Evolutionary conservation across 2,329 filamentous ascomycete genomes (phyloP).

Genomic region (Ophiostoma sp.): DNA sequence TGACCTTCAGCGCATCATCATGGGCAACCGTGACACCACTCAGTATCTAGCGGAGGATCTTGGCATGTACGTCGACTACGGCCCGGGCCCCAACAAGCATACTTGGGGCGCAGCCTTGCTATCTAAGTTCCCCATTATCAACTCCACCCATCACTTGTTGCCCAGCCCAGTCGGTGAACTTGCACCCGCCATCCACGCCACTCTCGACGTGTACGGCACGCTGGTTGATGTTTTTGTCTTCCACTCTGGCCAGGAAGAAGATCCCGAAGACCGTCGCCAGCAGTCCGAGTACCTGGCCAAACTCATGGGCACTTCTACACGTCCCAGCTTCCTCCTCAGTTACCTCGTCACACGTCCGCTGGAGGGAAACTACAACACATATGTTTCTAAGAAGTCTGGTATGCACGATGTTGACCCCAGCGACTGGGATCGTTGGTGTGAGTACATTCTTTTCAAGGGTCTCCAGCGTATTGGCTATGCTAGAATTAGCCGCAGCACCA

Average conservation of each 20-base stretch:
- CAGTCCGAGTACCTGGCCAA: conserved; percentile 82
- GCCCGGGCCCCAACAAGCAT: conserved; percentile 96
- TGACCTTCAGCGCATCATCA: conserved; percentile 95
- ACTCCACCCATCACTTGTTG: conserved; percentile 91
- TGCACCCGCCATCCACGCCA: conserved; percentile 94
- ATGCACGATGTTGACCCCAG: conserved; percentile 92
- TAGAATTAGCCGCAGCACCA: conserved; percentile 78
- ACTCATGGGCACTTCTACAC: conserved; percentile 75
- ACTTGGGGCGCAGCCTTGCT: conserved; percentile 92
- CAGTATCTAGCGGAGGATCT: conserved; percentile 93
- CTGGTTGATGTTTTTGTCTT: conserved; percentile 93
- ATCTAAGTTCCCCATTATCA: conserved; percentile 92
- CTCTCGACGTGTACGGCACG: conserved; percentile 84
- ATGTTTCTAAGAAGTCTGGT: conserved; percentile 76
- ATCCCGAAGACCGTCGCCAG: conserved; percentile 80
- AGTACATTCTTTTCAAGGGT: conserved; percentile 95
- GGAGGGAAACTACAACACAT: conserved; percentile 94
- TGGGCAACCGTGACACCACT: conserved; percentile 96
- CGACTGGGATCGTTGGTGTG: conserved; percentile 98
- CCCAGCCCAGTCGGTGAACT: conserved; percentile 92
- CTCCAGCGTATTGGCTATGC: conserved; percentile 84
- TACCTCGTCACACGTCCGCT: conserved; percentile 89
- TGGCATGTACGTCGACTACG: conserved; percentile 98
- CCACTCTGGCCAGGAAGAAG: conserved; percentile 97
- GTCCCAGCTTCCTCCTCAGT: conserved; percentile 78